These are phyloP conservation scores for Entrophospora sp. DNA, from an alignment of 192 early-diverging fungal genomes.

Conservation along the genomic window DNA sequence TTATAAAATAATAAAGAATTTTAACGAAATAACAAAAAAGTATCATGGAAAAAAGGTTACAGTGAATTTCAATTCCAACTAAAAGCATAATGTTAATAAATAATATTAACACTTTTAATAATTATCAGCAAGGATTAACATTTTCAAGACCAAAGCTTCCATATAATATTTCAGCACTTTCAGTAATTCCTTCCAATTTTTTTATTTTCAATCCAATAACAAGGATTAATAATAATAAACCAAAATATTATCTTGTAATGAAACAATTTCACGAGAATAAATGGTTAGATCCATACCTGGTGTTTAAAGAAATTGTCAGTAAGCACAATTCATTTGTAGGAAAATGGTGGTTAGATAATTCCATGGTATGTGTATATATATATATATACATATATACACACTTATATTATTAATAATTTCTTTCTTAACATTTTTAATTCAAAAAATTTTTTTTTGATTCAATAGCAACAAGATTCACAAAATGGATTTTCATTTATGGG, in stretches of 20 bases:
- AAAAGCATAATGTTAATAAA: not conserved
- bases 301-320: conserved; percentile 32
- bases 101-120: not conserved
- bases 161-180: not conserved
- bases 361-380: too few relatives aligned
- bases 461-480: conserved; percentile 28
- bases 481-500: conserved; percentile 65
- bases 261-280: conserved; percentile 21
- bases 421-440: not conserved
- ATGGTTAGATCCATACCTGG: conserved; percentile 29
- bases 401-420: not conserved
- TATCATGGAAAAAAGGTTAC: too few relatives aligned
- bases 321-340: conserved; percentile 24
- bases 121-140: not conserved
- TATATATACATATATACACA: not conserved
- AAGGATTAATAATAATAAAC: not conserved
- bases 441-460: not conserved
- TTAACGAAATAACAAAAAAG: conserved; percentile 40
- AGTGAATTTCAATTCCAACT: too few relatives aligned
- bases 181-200: not conserved
- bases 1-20: conserved; percentile 60
- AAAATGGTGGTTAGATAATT: conserved; percentile 62
- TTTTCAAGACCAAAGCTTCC: not conserved
- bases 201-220: not conserved
- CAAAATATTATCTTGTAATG: conserved; percentile 23